A percentile compares a stretch with the other conserved stretches of the same genome.
phyloP scores from a whole-genome alignment of 2,329 filamentous ascomycete species.

The Fusarium verticillioides region DNA sequence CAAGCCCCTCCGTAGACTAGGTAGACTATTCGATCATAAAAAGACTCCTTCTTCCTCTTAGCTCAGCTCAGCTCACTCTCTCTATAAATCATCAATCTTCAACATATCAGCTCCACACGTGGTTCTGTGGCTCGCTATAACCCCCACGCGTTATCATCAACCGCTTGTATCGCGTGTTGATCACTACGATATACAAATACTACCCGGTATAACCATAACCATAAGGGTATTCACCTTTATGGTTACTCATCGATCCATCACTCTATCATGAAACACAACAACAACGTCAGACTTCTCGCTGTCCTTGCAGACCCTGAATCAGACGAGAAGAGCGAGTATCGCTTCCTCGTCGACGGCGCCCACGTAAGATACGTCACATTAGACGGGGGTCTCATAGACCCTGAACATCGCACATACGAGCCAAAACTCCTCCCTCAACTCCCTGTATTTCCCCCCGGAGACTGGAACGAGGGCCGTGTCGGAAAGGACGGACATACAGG shows the following conservation, averaged over 20 bases:
- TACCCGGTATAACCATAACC: not conserved
- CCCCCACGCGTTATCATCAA: slow-evolving; percentile 1
- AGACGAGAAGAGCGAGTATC: slow-evolving; percentile 49
- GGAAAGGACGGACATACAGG: slow-evolving; percentile 40
- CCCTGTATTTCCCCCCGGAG: slow-evolving; percentile 51
- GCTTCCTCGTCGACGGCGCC: slow-evolving; percentile 51
- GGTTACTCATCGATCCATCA: not conserved
- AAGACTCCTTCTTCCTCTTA: not conserved
- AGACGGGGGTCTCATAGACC: slow-evolving; percentile 47
- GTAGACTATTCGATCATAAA: not conserved
- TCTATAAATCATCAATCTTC: not conserved
- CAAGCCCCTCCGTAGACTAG: not conserved
- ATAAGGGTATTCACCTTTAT: not conserved
- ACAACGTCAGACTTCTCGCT: slow-evolving; percentile 43
- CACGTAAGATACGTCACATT: slow-evolving; percentile 56
- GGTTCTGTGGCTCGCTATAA: not conserved
- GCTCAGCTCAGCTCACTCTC: not conserved
- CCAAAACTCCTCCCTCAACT: slow-evolving; percentile 49
- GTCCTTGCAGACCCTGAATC: slow-evolving; percentile 43
- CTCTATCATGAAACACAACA: slow-evolving; percentile 27
- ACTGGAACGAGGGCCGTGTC: slow-evolving; percentile 55
- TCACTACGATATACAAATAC: not conserved
- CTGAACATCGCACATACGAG: slow-evolving; percentile 49
- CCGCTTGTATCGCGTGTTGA: not conserved
- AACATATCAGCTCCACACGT: not conserved